Conservation (phyloP, 1,284 basidiomycete species). For the Golubevia sp. region DNA sequence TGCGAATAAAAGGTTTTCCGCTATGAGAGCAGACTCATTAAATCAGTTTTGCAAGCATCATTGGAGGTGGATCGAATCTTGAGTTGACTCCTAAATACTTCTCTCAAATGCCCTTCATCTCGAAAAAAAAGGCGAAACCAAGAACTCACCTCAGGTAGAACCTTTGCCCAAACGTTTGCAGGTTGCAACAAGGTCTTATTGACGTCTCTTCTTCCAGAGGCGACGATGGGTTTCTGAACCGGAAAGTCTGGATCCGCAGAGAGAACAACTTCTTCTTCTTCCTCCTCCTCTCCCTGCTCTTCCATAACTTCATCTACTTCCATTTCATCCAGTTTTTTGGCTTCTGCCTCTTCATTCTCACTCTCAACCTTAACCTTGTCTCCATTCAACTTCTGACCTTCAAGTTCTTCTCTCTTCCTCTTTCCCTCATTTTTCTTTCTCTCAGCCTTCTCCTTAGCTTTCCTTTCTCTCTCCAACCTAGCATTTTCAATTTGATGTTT, state of each 20-base stretch:
- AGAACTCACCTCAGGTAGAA: neutral
- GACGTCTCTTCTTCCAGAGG: constrained; percentile 5
- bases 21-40: too few relatives aligned
- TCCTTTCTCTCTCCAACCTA: constrained; percentile 13
- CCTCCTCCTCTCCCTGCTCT: neutral
- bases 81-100: too few relatives aligned
- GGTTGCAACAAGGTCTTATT: neutral
- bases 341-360: neutral
- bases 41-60: too few relatives aligned
- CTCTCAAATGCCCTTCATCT: too few relatives aligned
- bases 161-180: neutral
- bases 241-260: constrained; percentile 5
- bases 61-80: too few relatives aligned
- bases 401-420: neutral
- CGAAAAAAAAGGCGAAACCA: too few relatives aligned
- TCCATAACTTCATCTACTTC: neutral
- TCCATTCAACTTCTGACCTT: neutral
- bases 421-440: neutral
- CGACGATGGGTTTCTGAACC: constrained; percentile 22
- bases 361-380: neutral
- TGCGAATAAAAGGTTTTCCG: too few relatives aligned
- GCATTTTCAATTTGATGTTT: constrained; percentile 45
- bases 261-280: neutral
- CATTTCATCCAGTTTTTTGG: neutral
- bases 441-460: neutral